Evolutionary conservation across 1,284 basidiomycete species (phyloP).

Genomic region (Ganoderma meredithae): DNA sequence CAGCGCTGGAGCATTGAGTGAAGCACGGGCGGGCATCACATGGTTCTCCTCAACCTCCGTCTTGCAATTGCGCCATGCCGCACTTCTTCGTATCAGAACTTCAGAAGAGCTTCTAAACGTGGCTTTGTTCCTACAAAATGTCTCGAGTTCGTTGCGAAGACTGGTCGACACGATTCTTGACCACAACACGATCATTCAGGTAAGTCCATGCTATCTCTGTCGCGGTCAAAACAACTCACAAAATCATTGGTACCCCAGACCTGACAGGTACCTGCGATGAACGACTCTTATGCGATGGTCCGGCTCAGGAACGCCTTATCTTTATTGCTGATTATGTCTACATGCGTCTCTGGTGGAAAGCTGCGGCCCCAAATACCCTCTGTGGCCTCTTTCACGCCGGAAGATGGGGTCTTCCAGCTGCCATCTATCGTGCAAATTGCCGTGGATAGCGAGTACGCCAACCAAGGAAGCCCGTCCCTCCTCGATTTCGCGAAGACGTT

Average conservation of each 20-base stretch:
- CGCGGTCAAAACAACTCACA: not conserved
- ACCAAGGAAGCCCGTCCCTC: constrained; percentile 35
- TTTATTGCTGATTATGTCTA: constrained; percentile 12
- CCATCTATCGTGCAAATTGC: constrained; percentile 32
- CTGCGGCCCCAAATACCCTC: constrained; percentile 38
- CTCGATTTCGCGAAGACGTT: constrained; percentile 44
- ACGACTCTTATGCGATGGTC: not conserved
- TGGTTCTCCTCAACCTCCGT: not conserved
- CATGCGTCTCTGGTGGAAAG: constrained; percentile 10
- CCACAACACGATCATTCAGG: not conserved
- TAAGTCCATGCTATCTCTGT: not conserved
- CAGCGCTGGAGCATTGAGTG: not conserved
- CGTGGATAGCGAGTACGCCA: constrained; percentile 34
- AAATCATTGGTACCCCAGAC: not conserved
- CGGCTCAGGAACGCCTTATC: not conserved
- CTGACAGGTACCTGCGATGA: not conserved
- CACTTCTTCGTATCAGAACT: not conserved
- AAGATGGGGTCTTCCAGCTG: constrained; percentile 30
- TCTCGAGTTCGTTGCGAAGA: not conserved
- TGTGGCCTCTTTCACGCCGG: constrained; percentile 32
- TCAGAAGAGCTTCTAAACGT: not conserved
- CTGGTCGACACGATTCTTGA: not conserved
- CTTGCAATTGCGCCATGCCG: not conserved
- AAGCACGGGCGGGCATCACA: not conserved
- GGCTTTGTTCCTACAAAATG: not conserved